phyloP scores from a whole-genome alignment of 345 rosid genomes.

The Arabidopsis suecica region DNA sequence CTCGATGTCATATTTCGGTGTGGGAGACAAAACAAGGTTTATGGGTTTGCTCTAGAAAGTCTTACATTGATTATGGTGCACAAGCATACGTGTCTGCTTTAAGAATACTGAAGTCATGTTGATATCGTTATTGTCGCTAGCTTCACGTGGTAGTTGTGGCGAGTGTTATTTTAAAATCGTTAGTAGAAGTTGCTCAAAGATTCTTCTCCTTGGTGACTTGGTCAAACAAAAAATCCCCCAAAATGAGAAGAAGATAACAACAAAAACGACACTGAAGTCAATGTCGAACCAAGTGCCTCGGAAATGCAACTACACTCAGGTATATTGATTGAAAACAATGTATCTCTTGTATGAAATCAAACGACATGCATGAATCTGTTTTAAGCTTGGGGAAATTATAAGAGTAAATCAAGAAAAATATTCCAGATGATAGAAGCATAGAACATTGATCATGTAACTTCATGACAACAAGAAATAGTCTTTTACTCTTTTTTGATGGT shows the following conservation, averaged over 20 bases:
- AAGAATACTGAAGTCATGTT: not conserved
- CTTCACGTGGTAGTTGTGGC: not conserved
- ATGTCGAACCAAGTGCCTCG: slow-evolving; percentile 16
- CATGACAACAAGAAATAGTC: too few species aligned
- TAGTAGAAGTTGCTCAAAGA: slow-evolving; percentile 5
- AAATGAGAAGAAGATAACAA: slow-evolving; percentile 4
- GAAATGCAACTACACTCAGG: not conserved
- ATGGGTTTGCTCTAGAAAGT: too few species aligned
- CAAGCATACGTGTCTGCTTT: not conserved
- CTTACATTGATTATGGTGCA: slow-evolving; percentile 1
- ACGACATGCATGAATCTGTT: not conserved
- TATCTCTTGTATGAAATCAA: not conserved
- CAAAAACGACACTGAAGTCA: slow-evolving; percentile 19
- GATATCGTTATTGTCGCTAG: not conserved
- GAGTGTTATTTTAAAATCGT: not conserved
- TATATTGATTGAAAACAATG: not conserved
- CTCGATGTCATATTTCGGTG: too few species aligned
- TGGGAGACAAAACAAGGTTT: too few species aligned
- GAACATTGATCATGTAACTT: too few species aligned
- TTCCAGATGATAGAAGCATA: too few species aligned
- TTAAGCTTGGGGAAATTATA: not conserved
- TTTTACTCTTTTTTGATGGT: too few species aligned
- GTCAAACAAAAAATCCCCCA: slow-evolving; percentile 15
- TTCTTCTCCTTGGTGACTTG: slow-evolving; percentile 7
- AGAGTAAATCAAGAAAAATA: not conserved